These are phyloP conservation scores for Yarrowia alimentaria DNA, from an alignment of 805 yeast species.

Conservation along the genomic window DNA sequence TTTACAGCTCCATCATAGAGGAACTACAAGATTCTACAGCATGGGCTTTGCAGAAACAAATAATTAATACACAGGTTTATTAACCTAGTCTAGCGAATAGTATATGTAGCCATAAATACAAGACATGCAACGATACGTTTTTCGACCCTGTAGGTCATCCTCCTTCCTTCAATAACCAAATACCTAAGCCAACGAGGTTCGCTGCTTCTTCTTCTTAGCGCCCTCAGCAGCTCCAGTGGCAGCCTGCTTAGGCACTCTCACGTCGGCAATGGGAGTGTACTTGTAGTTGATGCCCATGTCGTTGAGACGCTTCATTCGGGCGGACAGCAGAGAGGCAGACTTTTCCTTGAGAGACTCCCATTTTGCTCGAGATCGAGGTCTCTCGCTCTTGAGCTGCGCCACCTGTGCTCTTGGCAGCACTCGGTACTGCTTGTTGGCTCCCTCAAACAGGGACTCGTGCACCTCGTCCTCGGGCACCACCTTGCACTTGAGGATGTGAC, in stretches of 20 bases:
- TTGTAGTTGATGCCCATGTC: conserved; percentile 58
- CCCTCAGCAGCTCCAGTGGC: conserved; percentile 23
- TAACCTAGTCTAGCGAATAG: conserved; percentile 23
- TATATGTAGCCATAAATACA: conserved; percentile 15
- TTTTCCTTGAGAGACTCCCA: conserved; percentile 55
- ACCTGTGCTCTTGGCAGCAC: conserved; percentile 60
- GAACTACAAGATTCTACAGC: no score
- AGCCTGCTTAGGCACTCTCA: conserved; percentile 28
- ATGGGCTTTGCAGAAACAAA: no score
- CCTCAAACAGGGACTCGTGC: conserved; percentile 54
- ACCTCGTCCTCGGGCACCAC: conserved; percentile 45
- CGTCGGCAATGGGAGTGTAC: conserved; percentile 27
- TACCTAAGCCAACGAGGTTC: conserved; percentile 24
- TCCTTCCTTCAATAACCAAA: not conserved
- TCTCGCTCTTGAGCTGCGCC: conserved; percentile 53
- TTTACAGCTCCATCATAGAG: no score
- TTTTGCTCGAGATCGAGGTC: conserved; percentile 54
- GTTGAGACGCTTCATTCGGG: conserved; percentile 51
- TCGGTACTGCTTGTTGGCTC: conserved; percentile 55
- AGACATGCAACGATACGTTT: conserved; percentile 27
- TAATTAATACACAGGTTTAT: conserved; percentile 12
- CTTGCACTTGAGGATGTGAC: conserved; percentile 78
- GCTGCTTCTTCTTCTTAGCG: conserved; percentile 29
- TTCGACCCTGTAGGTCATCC: not conserved
- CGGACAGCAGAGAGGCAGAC: conserved; percentile 45